phyloP scores from a whole-genome alignment of 805 yeast species.

The Pichia deserticola region DNA sequence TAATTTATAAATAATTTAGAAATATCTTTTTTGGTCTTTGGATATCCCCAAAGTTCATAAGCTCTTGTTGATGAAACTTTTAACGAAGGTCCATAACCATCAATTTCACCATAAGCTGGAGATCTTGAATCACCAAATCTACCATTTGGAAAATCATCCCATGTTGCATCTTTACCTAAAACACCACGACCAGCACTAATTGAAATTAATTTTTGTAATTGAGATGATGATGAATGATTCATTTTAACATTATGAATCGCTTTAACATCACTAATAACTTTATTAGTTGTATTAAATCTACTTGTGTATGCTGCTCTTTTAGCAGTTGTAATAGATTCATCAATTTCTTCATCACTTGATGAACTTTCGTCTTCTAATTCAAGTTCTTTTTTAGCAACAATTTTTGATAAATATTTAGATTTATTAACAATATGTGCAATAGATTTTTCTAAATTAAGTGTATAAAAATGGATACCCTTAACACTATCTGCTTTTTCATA shows the following conservation, averaged over 20 bases:
- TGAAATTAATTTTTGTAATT: slow-evolving; percentile 56
- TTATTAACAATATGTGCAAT: slow-evolving; percentile 75
- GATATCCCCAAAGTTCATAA: slow-evolving; percentile 72
- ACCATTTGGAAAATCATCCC: slow-evolving; percentile 98
- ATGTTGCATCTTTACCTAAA: slow-evolving; percentile 81
- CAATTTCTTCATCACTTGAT: slow-evolving; percentile 27
- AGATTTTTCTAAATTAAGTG: slow-evolving; percentile 86
- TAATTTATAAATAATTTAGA: slow-evolving; percentile 62
- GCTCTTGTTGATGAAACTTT: slow-evolving; percentile 68
- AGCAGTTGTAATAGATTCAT: slow-evolving; percentile 24
- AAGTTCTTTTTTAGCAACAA: slow-evolving; percentile 32
- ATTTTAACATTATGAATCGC: slow-evolving; percentile 11
- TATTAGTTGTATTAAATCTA: slow-evolving; percentile 25
- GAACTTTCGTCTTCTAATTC: slow-evolving; percentile 35
- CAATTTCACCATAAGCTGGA: slow-evolving; percentile 97
- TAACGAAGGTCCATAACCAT: slow-evolving; percentile 91
- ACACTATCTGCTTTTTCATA: slow-evolving; percentile 46
- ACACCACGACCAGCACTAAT: slow-evolving; percentile 81
- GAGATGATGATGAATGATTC: slow-evolving; percentile 20
- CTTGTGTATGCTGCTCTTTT: slow-evolving; percentile 31
- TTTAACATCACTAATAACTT: slow-evolving; percentile 22
- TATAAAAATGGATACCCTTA: slow-evolving; percentile 88
- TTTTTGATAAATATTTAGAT: slow-evolving; percentile 45
- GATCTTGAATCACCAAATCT: slow-evolving; percentile 92
- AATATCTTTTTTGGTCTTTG: slow-evolving; percentile 52